Percentiles rank a stretch among this genome's conserved stretches.
Conservation (phyloP, 2,329 filamentous ascomycete species). For the Cladobotryum mycophilum region DNA sequence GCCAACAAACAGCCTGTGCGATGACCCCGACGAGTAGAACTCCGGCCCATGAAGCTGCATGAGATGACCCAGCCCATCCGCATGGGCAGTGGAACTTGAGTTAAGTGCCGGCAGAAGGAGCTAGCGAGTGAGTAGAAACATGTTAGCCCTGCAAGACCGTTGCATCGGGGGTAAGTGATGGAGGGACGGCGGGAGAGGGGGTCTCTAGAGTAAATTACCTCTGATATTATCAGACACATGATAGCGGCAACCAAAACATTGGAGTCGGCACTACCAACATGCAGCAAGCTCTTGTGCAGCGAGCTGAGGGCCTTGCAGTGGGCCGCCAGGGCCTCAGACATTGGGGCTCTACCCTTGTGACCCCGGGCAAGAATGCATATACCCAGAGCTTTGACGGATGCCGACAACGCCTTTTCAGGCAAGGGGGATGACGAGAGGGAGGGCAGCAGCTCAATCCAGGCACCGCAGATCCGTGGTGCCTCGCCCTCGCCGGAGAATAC, state of each 20-base stretch:
- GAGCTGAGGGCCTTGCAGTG: conserved; percentile 25
- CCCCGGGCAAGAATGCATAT: conserved; percentile 22
- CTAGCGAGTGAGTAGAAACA: not conserved
- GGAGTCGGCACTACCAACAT: conserved; percentile 5
- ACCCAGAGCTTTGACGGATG: conserved; percentile 28
- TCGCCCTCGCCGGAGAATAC: conserved; percentile 1
- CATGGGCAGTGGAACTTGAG: conserved; percentile 24
- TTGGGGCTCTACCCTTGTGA: conserved; percentile 13
- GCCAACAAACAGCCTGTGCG: conserved; percentile 33
- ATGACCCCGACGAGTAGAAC: conserved; percentile 25
- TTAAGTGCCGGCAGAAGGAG: conserved; percentile 26
- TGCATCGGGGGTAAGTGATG: not conserved
- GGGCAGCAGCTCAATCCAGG: conserved; percentile 35
- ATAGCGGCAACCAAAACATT: conserved; percentile 25
- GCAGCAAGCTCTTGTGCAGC: conserved; percentile 17
- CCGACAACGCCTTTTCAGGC: conserved; percentile 18
- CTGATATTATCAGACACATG: conserved; percentile 29
- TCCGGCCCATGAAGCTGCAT: conserved; percentile 26
- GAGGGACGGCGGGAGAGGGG: too few relatives aligned
- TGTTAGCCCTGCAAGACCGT: not conserved
- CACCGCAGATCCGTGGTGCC: conserved; percentile 33
- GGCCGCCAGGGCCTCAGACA: conserved; percentile 21
- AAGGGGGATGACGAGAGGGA: conserved; percentile 17
- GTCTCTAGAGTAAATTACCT: conserved; percentile 14
- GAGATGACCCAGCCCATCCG: conserved; percentile 27